phyloP scores from a whole-genome alignment of 805 yeast genomes.

The Saccharomycopsis sp. region DNA sequence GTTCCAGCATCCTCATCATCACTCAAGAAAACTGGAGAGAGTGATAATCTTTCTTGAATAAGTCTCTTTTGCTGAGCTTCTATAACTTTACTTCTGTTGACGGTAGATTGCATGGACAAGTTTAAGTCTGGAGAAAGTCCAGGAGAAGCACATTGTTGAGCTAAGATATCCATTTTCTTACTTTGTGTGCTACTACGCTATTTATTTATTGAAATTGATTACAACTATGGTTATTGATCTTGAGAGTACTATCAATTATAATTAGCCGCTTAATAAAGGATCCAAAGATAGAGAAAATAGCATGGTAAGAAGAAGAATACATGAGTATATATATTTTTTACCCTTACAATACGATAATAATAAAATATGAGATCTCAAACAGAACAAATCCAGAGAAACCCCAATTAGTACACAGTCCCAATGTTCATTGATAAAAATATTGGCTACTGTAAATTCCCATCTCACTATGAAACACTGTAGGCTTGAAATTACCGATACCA shows the following conservation, averaged over 20 bases:
- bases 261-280: neutral
- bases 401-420: neutral
- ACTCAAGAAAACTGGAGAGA: neutral
- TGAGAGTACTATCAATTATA: no score
- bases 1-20: constrained; percentile 1
- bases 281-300: neutral
- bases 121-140: neutral
- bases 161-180: neutral
- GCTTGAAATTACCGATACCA: neutral
- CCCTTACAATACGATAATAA: neutral
- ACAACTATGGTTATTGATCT: no score
- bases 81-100: constrained; percentile 9
- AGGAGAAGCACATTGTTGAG: constrained; percentile 2
- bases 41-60: constrained; percentile 8
- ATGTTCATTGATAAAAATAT: neutral
- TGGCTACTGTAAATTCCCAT: neutral
- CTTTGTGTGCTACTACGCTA: no score
- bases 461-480: neutral
- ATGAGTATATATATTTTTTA: neutral
- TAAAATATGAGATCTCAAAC: neutral
- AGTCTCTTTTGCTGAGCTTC: constrained; percentile 17
- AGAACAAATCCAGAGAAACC: neutral
- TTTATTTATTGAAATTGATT: no score
- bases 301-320: neutral
- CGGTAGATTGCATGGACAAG: constrained; percentile 4